These are phyloP conservation scores for Melaleuca alternifolia DNA, from an alignment of 345 rosid genomes.

Conservation along the genomic window DNA sequence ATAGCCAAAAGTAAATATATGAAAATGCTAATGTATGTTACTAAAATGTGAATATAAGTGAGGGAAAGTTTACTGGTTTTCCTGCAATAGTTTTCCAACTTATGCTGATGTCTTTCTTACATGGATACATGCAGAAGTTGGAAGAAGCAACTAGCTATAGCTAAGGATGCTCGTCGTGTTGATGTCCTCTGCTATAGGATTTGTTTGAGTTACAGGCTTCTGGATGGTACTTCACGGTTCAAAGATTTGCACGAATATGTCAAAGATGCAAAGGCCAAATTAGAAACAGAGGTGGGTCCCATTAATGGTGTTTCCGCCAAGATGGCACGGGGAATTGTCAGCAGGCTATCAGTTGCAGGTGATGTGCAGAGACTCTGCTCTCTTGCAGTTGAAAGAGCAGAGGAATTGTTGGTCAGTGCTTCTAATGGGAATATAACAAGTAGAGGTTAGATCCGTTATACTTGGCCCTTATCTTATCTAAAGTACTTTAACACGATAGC, in stretches of 20 bases:
- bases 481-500: neutral
- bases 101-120: neutral
- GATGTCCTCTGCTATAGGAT: slow-evolving; percentile 85
- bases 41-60: neutral
- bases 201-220: slow-evolving; percentile 67
- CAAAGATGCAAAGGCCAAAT: slow-evolving; percentile 53
- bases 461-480: neutral
- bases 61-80: neutral
- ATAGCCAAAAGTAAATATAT: neutral
- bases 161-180: slow-evolving; percentile 84
- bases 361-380: slow-evolving; percentile 72
- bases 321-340: slow-evolving; percentile 81
- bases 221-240: slow-evolving; percentile 64
- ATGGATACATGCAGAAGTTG: slow-evolving; percentile 42
- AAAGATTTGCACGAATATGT: slow-evolving; percentile 60
- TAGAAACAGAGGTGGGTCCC: slow-evolving; percentile 84
- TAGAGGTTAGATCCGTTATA: slow-evolving; percentile 38
- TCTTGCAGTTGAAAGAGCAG: slow-evolving; percentile 60
- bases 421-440: slow-evolving; percentile 20
- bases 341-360: slow-evolving; percentile 71
- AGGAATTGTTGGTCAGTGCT: slow-evolving; percentile 37
- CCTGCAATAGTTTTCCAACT: neutral
- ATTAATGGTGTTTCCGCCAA: slow-evolving; percentile 54
- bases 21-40: neutral
- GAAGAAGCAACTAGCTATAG: slow-evolving; percentile 78